phyloP scores from a whole-genome alignment of 441 rosid species.

The Euphorbia celastroides region DNA sequence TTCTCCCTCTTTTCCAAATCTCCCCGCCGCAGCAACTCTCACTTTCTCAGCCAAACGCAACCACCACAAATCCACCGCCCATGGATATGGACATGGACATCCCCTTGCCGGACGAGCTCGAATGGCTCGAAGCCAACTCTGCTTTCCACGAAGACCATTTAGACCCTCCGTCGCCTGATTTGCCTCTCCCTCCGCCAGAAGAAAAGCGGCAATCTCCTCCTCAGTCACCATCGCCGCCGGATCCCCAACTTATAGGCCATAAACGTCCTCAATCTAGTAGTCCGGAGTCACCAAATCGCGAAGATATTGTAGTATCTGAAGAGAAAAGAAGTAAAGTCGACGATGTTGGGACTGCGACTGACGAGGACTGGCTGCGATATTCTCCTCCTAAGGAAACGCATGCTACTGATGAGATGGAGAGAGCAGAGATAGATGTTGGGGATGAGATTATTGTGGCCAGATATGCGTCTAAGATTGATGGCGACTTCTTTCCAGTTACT shows the following conservation, averaged over 20 bases:
- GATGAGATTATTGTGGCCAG: conserved; percentile 48
- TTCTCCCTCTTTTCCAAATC: background rate
- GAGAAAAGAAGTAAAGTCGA: conserved; percentile 57
- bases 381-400: conserved; percentile 37
- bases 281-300: conserved; percentile 24
- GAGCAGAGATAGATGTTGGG: conserved; percentile 18
- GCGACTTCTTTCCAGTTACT: conserved; percentile 78
- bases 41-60: background rate
- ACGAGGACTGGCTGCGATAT: conserved; percentile 65
- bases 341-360: conserved; percentile 21
- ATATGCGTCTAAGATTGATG: conserved; percentile 70
- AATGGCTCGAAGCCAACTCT: conserved; percentile 77
- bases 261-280: conserved; percentile 47
- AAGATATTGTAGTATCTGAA: conserved; percentile 21
- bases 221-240: conserved; percentile 21
- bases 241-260: conserved; percentile 21
- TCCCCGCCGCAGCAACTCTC: background rate
- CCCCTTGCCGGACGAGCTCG: conserved; percentile 84
- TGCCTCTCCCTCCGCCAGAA: conserved; percentile 12
- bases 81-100: conserved; percentile 61
- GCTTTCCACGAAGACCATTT: conserved; percentile 29
- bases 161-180: conserved; percentile 27
- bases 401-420: conserved; percentile 22
- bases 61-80: background rate
- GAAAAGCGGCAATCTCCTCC: conserved; percentile 23